Conservation (phyloP, 2,329 filamentous ascomycete genomes). For the Fusarium lyarnte region DNA sequence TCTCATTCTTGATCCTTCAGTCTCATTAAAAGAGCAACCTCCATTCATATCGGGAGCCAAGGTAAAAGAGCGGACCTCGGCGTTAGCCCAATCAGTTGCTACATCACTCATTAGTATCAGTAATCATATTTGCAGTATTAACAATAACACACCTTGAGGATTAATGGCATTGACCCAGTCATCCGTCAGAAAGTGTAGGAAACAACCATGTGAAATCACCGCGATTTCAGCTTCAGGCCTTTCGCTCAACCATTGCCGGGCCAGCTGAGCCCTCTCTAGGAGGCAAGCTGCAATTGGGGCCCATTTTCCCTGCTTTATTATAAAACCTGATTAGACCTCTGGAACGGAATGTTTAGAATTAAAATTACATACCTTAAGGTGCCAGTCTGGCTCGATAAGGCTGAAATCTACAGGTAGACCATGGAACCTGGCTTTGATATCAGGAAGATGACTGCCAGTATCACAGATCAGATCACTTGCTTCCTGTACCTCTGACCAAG, state of each 20-base stretch:
- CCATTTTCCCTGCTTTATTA: neutral
- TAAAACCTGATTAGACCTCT: neutral
- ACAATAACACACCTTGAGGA: neutral
- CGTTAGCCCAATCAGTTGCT: neutral
- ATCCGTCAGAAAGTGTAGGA: constrained; percentile 1
- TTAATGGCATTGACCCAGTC: neutral
- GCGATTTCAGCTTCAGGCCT: neutral
- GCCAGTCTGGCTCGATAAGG: neutral
- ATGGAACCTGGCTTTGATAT: neutral
- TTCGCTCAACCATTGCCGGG: neutral
- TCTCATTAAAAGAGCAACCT: neutral
- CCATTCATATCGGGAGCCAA: neutral
- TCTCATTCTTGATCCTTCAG: neutral
- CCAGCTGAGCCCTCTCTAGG: neutral
- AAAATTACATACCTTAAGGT: neutral
- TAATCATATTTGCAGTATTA: neutral
- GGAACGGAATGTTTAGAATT: too few relatives aligned
- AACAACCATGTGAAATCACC: constrained; percentile 1
- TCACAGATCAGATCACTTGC: neutral
- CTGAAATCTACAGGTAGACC: neutral
- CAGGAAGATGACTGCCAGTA: neutral
- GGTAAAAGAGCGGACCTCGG: neutral
- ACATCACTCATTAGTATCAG: neutral
- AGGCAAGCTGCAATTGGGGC: neutral
- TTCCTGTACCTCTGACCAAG: neutral